Evolutionary conservation across 495 filamentous ascomycete species (phyloP).

Genomic region (Podospora didyma): DNA sequence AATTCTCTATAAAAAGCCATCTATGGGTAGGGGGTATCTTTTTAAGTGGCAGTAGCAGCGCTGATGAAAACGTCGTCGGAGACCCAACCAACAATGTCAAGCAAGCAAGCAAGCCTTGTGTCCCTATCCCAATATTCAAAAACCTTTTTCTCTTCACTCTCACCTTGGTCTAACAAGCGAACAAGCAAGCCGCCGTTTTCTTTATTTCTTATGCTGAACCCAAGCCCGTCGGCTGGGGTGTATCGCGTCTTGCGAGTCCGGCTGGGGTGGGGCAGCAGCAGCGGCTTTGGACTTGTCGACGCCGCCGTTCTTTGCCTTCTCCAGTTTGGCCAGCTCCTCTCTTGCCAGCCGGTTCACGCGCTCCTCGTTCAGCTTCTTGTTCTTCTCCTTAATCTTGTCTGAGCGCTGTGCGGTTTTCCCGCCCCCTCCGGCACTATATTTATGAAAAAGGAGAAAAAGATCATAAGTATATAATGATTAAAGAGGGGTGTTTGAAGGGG

Average conservation of each 20-base stretch:
- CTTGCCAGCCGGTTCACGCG: slow-evolving; percentile 50
- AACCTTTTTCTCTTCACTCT: slow-evolving; percentile 8
- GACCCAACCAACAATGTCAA: no score
- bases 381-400: slow-evolving; percentile 67
- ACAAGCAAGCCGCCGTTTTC: no score
- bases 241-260: slow-evolving; percentile 14
- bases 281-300: not conserved
- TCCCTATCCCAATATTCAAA: not conserved
- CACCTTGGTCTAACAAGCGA: not conserved
- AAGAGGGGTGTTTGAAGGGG: not conserved
- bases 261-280: slow-evolving; percentile 22
- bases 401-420: slow-evolving; percentile 68
- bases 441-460: not conserved
- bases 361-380: slow-evolving; percentile 84
- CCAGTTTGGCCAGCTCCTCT: slow-evolving; percentile 48
- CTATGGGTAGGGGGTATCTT: no score
- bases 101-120: no score
- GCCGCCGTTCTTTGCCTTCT: slow-evolving; percentile 25
- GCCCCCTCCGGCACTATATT: slow-evolving; percentile 68
- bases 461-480: not conserved
- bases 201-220: slow-evolving; percentile 10
- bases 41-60: no score
- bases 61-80: no score
- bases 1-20: no score
- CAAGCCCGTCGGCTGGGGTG: slow-evolving; percentile 26